phyloP scores from a whole-genome alignment of 768 basidiomycete species.

The Leucocoprinus sp. region DNA sequence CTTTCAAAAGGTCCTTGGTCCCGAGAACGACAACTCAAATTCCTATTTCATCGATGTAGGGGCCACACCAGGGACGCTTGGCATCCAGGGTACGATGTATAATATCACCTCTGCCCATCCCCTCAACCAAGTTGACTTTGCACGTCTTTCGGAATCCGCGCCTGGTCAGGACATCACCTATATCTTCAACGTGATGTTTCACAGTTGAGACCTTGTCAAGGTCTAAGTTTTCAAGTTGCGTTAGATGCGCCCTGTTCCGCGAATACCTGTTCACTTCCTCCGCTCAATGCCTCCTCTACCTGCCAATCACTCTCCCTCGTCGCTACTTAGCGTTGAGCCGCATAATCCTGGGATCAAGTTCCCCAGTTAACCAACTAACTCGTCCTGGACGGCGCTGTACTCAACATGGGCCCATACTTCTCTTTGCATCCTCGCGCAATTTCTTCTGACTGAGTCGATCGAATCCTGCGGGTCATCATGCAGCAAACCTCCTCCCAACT shows the following conservation, averaged over 20 bases:
- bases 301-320: conserved; percentile 52
- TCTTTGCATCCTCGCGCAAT: conserved; percentile 60
- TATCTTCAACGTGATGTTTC: conserved; percentile 64
- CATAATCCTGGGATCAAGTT: conserved; percentile 91
- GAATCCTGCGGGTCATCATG: conserved; percentile 71
- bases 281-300: conserved; percentile 48
- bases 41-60: conserved; percentile 49
- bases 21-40: conserved; percentile 38
- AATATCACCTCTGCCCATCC: conserved; percentile 55
- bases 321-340: conserved; percentile 62
- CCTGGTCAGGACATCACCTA: conserved; percentile 90
- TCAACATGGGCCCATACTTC: conserved; percentile 89
- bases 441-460: conserved; percentile 70
- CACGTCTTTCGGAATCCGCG: conserved; percentile 34
- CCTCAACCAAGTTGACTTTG: conserved; percentile 48
- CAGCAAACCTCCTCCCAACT: conserved; percentile 59
- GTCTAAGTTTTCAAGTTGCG: conserved; percentile 59
- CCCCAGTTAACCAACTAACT: conserved; percentile 63
- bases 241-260: conserved; percentile 64
- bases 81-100: conserved; percentile 69
- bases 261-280: conserved; percentile 59
- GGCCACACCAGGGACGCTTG: conserved; percentile 52
- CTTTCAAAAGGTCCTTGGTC: conserved; percentile 87
- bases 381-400: conserved; percentile 88
- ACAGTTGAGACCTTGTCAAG: conserved; percentile 58